These are phyloP conservation scores for Amanita pseudoporphyria DNA, from an alignment of 768 basidiomycete genomes.

Conservation along the genomic window DNA sequence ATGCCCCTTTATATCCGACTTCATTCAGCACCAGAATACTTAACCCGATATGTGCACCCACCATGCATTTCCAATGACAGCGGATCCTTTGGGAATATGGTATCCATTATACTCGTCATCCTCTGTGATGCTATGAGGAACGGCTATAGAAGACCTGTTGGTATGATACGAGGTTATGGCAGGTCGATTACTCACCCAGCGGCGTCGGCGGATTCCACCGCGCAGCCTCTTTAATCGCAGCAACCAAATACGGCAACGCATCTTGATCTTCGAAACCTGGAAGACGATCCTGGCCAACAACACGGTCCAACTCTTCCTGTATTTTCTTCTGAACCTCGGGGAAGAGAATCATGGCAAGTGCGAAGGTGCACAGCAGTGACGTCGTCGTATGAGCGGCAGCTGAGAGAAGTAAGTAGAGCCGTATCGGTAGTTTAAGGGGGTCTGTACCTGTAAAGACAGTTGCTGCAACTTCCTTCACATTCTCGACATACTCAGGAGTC, in stretches of 20 bases:
- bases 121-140: slow-evolving; percentile 23
- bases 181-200: slow-evolving; percentile 14
- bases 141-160: slow-evolving; percentile 11
- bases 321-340: slow-evolving; percentile 28
- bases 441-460: slow-evolving; percentile 23
- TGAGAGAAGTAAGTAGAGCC: background rate
- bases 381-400: slow-evolving; percentile 21
- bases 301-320: slow-evolving; percentile 29
- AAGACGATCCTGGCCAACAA: slow-evolving; percentile 25
- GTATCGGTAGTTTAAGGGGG: too few species aligned
- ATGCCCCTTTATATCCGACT: slow-evolving; percentile 1
- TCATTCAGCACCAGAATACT: background rate
- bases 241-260: slow-evolving; percentile 28
- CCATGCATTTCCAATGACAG: slow-evolving; percentile 28
- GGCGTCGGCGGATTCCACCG: slow-evolving; percentile 23
- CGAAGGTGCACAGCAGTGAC: slow-evolving; percentile 19
- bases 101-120: slow-evolving; percentile 39
- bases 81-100: slow-evolving; percentile 32
- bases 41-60: slow-evolving; percentile 6
- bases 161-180: background rate
- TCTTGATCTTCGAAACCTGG: slow-evolving; percentile 28
- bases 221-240: slow-evolving; percentile 27
- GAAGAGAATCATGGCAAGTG: slow-evolving; percentile 29
- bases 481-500: slow-evolving; percentile 12
- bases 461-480: slow-evolving; percentile 29